A percentile compares a stretch with the other conserved stretches of the same genome.
These are phyloP conservation scores for Aspergillus sp. DNA, from an alignment of 2,329 filamentous ascomycete species.

Conservation along the genomic window DNA sequence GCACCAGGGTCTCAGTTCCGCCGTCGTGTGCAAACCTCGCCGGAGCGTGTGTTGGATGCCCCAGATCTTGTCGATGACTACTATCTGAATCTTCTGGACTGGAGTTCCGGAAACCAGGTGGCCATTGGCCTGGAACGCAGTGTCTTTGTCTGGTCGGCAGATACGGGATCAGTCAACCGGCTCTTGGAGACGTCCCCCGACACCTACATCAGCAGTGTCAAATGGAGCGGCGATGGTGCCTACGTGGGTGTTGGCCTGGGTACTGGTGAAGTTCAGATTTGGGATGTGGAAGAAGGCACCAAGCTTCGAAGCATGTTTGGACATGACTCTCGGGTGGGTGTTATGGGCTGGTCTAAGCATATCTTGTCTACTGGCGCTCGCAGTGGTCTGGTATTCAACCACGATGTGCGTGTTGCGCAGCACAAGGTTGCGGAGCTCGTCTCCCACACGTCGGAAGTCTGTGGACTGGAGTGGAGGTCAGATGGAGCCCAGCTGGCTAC, in stretches of 20 bases:
- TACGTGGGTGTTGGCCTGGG: constrained; percentile 95
- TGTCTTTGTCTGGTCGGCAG: constrained; percentile 98
- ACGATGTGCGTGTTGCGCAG: constrained; percentile 94
- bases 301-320: constrained; percentile 99
- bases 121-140: constrained; percentile 95
- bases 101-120: constrained; percentile 96
- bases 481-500: constrained; percentile 96
- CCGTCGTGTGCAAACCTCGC: constrained; percentile 87
- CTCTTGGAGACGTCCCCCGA: constrained; percentile 84
- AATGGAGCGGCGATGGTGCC: constrained; percentile 96
- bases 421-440: constrained; percentile 98
- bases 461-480: constrained; percentile 94
- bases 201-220: constrained; percentile 96
- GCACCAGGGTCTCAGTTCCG: constrained; percentile 79
- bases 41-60: constrained; percentile 93
- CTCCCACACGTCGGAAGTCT: constrained; percentile 96
- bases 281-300: constrained; percentile 91
- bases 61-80: constrained; percentile 97
- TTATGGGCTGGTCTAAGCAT: constrained; percentile 99
- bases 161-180: constrained; percentile 83
- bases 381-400: constrained; percentile 94
- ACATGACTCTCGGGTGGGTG: constrained; percentile 92
- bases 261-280: constrained; percentile 96
- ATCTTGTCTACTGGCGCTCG: constrained; percentile 91
- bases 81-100: constrained; percentile 97